Base-by-base conservation (phyloP, 1,139 yeast genomes). In the Yamadazyma sp. region DNA sequence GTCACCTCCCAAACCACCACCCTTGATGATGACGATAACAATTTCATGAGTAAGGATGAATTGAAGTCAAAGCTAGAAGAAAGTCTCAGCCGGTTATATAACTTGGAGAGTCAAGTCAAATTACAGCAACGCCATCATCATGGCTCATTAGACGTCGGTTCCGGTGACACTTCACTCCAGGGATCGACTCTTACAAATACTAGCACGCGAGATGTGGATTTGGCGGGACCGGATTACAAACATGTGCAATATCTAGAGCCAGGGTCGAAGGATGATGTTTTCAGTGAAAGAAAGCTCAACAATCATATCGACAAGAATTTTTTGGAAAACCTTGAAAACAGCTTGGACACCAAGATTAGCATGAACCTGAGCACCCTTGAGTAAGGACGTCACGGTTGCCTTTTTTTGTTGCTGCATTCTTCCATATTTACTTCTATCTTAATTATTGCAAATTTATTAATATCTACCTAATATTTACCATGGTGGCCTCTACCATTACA, bases 1-100 rank as follows among this genome's bases (percentile, higher is more conserved):
- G 57, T 69, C 7, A 61, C 63, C 16, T 64, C 73, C 3, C 69
- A 66, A 36, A 51, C 62, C 15, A 69, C 74, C 1, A 60, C 69
- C 6, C 57, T 55, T 35, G 38, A 35, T 12, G 68, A 60, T 30
- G 70, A 61, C 12, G 64, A 59, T 14, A 62, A 58, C 11, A 44
- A 37, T 17, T 32, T 39, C 18, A 35, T 67, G 31, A 58, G 69
- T 8, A 65, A 64, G 41, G 69, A 64, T 28, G 71, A 67, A 27
- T 54, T 72, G 23, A 63, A 58, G 34, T 35, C 53, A 9, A 64
- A 59, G 38, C 51, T 72, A 17, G 77, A 72, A 46, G 75, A 69
- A 34, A 71, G 70, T 40, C 61, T 69, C 42, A 61, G 59, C 41
- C 56, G 67, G 37, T 60, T 69, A 12, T 69, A 70, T 49, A 61